phyloP scores from a whole-genome alignment of 2,329 filamentous ascomycete species.

The Thyridium curvatum region DNA sequence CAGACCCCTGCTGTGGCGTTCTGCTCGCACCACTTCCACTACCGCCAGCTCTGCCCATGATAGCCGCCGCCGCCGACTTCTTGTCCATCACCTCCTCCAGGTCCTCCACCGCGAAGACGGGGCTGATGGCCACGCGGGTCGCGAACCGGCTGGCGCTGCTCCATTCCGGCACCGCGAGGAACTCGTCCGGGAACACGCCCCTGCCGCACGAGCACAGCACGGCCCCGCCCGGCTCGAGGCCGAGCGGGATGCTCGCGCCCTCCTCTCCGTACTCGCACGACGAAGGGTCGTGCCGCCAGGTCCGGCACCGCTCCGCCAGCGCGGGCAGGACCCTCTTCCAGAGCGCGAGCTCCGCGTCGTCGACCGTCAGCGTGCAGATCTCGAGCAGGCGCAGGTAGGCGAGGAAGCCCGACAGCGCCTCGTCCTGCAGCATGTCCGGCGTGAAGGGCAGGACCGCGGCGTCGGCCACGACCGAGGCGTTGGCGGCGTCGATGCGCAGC shows the following conservation, averaged over 20 bases:
- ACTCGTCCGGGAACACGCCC: constrained; percentile 33
- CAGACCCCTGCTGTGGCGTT: background rate
- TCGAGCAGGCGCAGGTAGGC: constrained; percentile 26
- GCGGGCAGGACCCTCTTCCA: constrained; percentile 40
- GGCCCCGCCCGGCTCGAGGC: constrained; percentile 23
- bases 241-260: constrained; percentile 29
- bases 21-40: background rate
- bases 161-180: constrained; percentile 34
- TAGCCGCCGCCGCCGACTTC: background rate
- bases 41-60: background rate
- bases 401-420: constrained; percentile 29
- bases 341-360: constrained; percentile 51
- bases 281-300: constrained; percentile 31
- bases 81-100: constrained; percentile 32
- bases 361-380: constrained; percentile 28
- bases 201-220: constrained; percentile 40
- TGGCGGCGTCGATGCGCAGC: constrained; percentile 35
- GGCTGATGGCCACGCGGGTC: constrained; percentile 53
- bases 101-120: constrained; percentile 37
- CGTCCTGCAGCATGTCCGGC: constrained; percentile 19
- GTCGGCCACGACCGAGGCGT: constrained; percentile 36
- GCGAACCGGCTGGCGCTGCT: constrained; percentile 30
- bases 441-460: constrained; percentile 41
- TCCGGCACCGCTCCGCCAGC: constrained; percentile 41
- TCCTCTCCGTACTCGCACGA: constrained; percentile 37